phyloP scores from a whole-genome alignment of 2,329 filamentous ascomycete genomes.

The Xylariales sp. region DNA sequence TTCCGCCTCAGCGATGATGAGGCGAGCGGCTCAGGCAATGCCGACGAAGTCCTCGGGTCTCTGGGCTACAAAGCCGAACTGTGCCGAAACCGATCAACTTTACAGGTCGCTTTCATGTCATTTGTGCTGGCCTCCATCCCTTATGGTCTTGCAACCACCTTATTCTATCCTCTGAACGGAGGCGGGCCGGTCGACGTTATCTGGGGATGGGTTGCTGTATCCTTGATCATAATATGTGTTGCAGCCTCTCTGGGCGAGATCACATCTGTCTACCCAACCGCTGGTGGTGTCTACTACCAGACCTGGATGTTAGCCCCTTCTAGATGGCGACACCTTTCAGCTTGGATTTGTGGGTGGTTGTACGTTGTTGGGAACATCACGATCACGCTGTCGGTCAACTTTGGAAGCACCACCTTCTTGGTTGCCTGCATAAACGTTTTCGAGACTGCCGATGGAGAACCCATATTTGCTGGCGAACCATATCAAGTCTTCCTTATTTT shows the following conservation, averaged over 20 bases:
- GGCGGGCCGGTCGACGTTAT: constrained; percentile 67
- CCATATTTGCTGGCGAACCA: constrained; percentile 40
- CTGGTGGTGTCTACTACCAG: constrained; percentile 75
- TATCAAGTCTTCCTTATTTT: constrained; percentile 73
- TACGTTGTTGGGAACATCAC: constrained; percentile 78
- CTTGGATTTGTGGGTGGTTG: constrained; percentile 72
- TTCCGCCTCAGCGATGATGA: too few species aligned
- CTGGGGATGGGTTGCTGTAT: constrained; percentile 68
- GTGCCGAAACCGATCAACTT: constrained; percentile 59
- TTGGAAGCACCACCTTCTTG: constrained; percentile 66
- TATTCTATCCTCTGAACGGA: constrained; percentile 62
- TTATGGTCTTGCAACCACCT: constrained; percentile 67
- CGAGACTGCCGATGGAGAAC: constrained; percentile 35
- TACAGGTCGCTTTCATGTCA: constrained; percentile 70
- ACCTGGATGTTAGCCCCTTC: constrained; percentile 68
- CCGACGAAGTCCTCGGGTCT: constrained; percentile 58
- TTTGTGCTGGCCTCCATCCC: constrained; percentile 73
- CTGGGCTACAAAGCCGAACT: constrained; percentile 66
- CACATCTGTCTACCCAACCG: constrained; percentile 72
- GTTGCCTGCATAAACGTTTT: constrained; percentile 54
- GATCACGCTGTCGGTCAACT: constrained; percentile 79
- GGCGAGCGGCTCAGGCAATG: too few species aligned
- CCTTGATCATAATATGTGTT: constrained; percentile 66
- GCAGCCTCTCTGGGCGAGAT: constrained; percentile 69
- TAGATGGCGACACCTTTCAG: constrained; percentile 56